Evolutionary conservation across 805 yeast genomes (phyloP).

Genomic region (Yamadazyma akitaensis): DNA sequence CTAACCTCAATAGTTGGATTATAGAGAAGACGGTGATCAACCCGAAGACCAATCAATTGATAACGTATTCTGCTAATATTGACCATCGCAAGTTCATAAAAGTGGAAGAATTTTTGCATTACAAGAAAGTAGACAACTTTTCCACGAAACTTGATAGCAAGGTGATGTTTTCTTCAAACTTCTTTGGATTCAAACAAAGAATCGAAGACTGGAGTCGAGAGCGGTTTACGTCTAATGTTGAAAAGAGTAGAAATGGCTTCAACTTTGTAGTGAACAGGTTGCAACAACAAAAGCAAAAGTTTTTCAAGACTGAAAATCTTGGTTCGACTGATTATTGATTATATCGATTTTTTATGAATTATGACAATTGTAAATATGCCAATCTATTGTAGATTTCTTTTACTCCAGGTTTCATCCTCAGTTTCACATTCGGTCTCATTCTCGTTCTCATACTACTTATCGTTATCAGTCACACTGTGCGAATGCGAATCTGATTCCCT

Average conservation of each 20-base stretch:
- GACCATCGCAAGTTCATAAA: conserved; percentile 78
- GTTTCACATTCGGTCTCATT: background rate
- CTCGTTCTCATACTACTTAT: background rate
- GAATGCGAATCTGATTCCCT: background rate
- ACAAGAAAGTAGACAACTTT: conserved; percentile 33
- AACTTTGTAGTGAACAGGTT: conserved; percentile 70
- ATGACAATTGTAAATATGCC: background rate
- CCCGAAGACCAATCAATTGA: conserved; percentile 51
- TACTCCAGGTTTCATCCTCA: background rate
- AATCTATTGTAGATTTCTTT: background rate
- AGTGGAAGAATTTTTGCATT: conserved; percentile 73
- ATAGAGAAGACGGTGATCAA: conserved; percentile 76
- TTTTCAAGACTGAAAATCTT: background rate
- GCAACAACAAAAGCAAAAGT: conserved; percentile 20
- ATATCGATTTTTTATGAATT: background rate
- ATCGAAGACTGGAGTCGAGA: conserved; percentile 81
- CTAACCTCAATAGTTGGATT: conserved; percentile 71
- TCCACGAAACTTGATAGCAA: conserved; percentile 50
- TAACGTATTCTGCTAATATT: conserved; percentile 73
- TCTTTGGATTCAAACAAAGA: conserved; percentile 62
- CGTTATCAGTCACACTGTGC: background rate
- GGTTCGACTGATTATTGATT: too few species aligned
- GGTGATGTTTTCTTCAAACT: conserved; percentile 71
- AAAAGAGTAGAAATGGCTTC: conserved; percentile 68
- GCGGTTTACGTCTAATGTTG: conserved; percentile 64